Evolutionary conservation across 1,284 basidiomycete species (phyloP).

Genomic region (Rhodotorula sp.): DNA sequence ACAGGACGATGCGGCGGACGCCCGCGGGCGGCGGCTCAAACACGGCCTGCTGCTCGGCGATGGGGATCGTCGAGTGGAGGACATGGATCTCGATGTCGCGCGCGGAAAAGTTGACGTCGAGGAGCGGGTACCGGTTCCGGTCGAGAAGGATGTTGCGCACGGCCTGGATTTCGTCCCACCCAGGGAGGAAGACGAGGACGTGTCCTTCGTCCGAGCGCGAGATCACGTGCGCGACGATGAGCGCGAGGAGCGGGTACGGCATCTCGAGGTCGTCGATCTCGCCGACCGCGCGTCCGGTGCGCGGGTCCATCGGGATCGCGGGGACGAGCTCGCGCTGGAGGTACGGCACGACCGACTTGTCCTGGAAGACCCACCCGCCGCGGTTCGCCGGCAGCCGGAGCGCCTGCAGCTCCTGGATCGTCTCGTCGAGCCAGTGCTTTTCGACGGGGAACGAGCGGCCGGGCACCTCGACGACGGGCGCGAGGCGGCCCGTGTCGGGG

Average conservation of each 20-base stretch:
- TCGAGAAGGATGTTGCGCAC: slow-evolving; percentile 70
- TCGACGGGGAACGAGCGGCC: slow-evolving; percentile 80
- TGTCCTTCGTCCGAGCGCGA: slow-evolving; percentile 77
- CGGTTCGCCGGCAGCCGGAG: slow-evolving; percentile 47
- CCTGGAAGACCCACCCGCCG: slow-evolving; percentile 69
- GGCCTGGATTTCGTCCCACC: slow-evolving; percentile 89
- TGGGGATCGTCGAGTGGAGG: slow-evolving; percentile 86
- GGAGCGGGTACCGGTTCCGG: slow-evolving; percentile 56
- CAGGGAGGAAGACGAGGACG: slow-evolving; percentile 86
- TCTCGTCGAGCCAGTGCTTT: slow-evolving; percentile 80
- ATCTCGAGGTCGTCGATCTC: slow-evolving; percentile 73
- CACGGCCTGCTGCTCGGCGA: slow-evolving; percentile 85
- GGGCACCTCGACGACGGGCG: slow-evolving; percentile 80
- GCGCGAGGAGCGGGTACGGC: slow-evolving; percentile 78
- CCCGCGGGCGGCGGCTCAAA: slow-evolving; percentile 78
- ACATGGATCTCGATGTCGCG: slow-evolving; percentile 75
- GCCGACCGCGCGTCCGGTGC: slow-evolving; percentile 40
- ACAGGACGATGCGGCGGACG: slow-evolving; percentile 81
- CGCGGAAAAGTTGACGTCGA: slow-evolving; percentile 64
- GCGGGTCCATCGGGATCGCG: slow-evolving; percentile 38
- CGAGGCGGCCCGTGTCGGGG: slow-evolving; percentile 60
- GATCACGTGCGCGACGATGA: slow-evolving; percentile 78
- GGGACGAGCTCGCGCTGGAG: slow-evolving; percentile 69
- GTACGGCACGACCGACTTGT: slow-evolving; percentile 77
- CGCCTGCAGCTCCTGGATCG: slow-evolving; percentile 60